Percentiles rank a stretch among this genome's conserved stretches.
Evolutionary conservation across 805 yeast species (phyloP).

Genomic region (Candida bentonensis): DNA sequence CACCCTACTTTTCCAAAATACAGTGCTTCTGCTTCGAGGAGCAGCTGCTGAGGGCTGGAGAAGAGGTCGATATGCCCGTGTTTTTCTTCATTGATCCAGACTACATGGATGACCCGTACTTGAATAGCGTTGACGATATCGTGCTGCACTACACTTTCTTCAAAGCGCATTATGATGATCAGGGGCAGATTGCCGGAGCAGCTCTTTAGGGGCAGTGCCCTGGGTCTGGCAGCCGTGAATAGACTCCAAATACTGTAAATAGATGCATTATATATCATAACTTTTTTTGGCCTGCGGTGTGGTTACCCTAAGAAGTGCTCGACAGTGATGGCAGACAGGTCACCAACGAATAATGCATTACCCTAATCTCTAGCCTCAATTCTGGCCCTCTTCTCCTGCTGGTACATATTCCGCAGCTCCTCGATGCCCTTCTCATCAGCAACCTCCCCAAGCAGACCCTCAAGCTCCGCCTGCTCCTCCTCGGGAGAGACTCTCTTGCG

Average conservation of each 20-base stretch:
- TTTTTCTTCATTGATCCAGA: slow-evolving; percentile 96
- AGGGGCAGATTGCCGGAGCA: slow-evolving; percentile 6
- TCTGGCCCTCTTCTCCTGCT: background rate
- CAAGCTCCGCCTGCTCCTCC: slow-evolving; percentile 31
- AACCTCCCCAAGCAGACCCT: slow-evolving; percentile 71
- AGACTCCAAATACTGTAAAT: no score
- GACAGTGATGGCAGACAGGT: no score
- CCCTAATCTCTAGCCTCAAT: background rate
- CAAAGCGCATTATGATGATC: slow-evolving; percentile 22
- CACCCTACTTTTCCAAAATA: slow-evolving; percentile 91
- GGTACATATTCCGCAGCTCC: slow-evolving; percentile 14
- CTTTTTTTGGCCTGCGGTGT: no score
- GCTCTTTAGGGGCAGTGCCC: no score
- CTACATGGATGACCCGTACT: slow-evolving; percentile 79
- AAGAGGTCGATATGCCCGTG: slow-evolving; percentile 97
- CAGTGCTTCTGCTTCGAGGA: slow-evolving; percentile 98
- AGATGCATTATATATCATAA: no score
- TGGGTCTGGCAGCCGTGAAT: no score
- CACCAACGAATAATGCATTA: no score
- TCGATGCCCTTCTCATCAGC: slow-evolving; percentile 58
- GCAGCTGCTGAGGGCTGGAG: slow-evolving; percentile 85
- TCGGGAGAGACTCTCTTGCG: slow-evolving; percentile 16
- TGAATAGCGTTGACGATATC: slow-evolving; percentile 82
- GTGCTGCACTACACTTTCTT: slow-evolving; percentile 89
- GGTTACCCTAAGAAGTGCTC: no score